Evolutionary conservation across 768 basidiomycete species (phyloP), one percentile per base, ranked within the genome.

Genomic region (Phaeotremella skinneri): DNA sequence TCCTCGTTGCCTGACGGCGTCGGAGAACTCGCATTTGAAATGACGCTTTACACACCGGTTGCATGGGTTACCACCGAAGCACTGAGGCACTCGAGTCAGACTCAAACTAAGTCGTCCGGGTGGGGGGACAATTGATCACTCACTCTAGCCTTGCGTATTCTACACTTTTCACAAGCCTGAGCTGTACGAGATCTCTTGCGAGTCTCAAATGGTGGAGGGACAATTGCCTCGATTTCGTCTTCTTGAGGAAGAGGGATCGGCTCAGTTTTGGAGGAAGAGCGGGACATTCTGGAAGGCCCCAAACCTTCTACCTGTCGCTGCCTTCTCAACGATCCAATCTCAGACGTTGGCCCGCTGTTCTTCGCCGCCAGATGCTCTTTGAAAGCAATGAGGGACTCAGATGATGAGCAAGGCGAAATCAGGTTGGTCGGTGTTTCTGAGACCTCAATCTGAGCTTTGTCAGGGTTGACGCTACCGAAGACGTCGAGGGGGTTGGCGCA

Each of bases 121-220:
- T 27, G 25, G 21, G 27, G 37, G 27, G 48, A 29, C 39, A 31
- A 20, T 25, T 25, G 14, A 50, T n/a, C 23, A 63, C 66, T 74
- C 52, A 76, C 74, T 60, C 64, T 73, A 1, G 75, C 75, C 62
- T 76, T 76, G n/a, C 75, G 42, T 3, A 66, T 56, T 29, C 75
- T 52, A 57, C 75, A 76, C 45, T 68, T 69, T 56, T 76, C 75
- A 49, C 75, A 76, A 16, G 75, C 75, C 61, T 76, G 75, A 30
- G 65, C 61, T 9, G 70, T 72, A 56, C 75, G 64, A 53, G 72
- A 69, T 31, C 74, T 50, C 62, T 72, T 67, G 6, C 43, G 11
- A 7, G 43, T 9, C 23, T 45, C 43, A 6, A 6, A 6, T 7
- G 11, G 43, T 14, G 31, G 16, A 59, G 49, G 57, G 53, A 62